Conservation (phyloP, 768 basidiomycete genomes). For the Trametopsis cervina region DNA sequence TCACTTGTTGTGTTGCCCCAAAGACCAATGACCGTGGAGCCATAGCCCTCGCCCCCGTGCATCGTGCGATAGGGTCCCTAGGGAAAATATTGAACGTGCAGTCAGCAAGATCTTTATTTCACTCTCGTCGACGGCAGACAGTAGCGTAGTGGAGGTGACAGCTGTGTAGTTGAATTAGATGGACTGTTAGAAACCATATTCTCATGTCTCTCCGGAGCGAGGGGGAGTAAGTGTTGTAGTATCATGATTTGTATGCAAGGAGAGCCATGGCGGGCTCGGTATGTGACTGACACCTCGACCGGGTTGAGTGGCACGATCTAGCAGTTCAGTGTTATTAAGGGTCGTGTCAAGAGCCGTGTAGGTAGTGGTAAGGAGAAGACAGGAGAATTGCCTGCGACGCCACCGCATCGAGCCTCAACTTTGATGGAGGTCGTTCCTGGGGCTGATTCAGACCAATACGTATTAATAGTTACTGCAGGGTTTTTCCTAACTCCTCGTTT, state of each 20-base stretch:
- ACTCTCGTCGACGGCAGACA: neutral
- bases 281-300: conserved; percentile 16
- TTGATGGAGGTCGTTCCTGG: conserved; percentile 5
- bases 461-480: neutral
- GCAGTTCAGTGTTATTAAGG: conserved; percentile 2
- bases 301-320: conserved; percentile 11
- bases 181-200: neutral
- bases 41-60: conserved; percentile 83
- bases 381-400: conserved; percentile 9
- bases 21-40: conserved; percentile 82
- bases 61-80: conserved; percentile 64
- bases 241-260: neutral
- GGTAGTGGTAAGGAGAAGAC: neutral
- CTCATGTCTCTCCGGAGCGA: neutral
- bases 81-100: conserved; percentile 6
- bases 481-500: conserved; percentile 1
- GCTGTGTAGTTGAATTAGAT: neutral
- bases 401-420: neutral
- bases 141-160: neutral
- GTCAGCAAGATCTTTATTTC: conserved; percentile 3
- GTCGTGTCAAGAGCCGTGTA: conserved; percentile 4
- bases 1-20: conserved; percentile 81
- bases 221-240: neutral
- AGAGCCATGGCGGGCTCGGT: neutral
- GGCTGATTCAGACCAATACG: neutral